Evolutionary conservation across 108 stramenopile species (phyloP).

Genomic region (Skeletonema tropicum): DNA sequence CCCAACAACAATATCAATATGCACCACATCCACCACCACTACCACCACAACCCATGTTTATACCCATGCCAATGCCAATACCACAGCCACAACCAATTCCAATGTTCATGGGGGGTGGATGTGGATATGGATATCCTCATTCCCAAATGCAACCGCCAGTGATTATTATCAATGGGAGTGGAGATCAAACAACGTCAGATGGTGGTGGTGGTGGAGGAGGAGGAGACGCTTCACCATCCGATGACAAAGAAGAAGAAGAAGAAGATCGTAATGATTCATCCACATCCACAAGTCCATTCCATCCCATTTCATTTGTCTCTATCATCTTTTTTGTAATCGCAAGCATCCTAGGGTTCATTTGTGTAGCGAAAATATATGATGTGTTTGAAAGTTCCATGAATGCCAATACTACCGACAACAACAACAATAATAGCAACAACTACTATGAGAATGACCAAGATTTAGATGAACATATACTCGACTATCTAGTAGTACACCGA

Average conservation of each 20-base stretch:
- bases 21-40: neutral
- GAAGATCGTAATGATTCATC: too few relatives aligned
- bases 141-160: conserved; percentile 1
- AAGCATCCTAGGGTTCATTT: conserved; percentile 14
- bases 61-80: conserved; percentile 2
- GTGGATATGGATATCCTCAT: neutral
- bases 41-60: conserved; percentile 3
- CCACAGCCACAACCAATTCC: neutral
- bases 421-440: neutral
- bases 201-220: neutral
- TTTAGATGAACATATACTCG: neutral
- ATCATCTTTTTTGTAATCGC: conserved; percentile 13
- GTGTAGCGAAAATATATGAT: conserved; percentile 24
- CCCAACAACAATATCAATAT: neutral
- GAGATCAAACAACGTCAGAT: conserved; percentile 4
- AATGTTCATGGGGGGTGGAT: neutral
- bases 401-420: too few relatives aligned
- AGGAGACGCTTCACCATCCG: neutral
- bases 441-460: neutral
- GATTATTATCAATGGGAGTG: neutral
- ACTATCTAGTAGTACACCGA: conserved; percentile 5
- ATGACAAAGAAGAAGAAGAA: conserved; percentile 1
- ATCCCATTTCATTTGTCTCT: neutral
- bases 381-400: conserved; percentile 8
- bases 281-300: neutral